Evolutionary conservation across 2,329 filamentous ascomycete species (phyloP).

Genomic region (Fusarium annulatum): DNA sequence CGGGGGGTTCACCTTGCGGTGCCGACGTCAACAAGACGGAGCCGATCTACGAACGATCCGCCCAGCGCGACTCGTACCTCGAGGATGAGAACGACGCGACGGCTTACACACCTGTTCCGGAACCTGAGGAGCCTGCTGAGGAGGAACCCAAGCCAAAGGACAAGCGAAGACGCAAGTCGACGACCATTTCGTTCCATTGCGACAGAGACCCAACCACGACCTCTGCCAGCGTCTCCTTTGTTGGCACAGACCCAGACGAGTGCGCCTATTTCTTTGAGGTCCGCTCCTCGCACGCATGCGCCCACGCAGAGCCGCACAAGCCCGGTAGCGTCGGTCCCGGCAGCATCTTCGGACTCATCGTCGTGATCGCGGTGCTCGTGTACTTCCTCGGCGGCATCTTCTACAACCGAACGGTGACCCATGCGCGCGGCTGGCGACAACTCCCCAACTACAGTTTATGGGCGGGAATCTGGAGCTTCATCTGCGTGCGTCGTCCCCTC

Average conservation of each 20-base stretch:
- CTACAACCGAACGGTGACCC: slow-evolving; percentile 93
- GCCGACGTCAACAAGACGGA: slow-evolving; percentile 54
- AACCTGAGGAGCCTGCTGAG: slow-evolving; percentile 24
- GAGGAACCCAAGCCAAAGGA: slow-evolving; percentile 37
- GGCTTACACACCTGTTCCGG: slow-evolving; percentile 27
- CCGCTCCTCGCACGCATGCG: slow-evolving; percentile 84
- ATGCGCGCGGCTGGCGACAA: slow-evolving; percentile 95
- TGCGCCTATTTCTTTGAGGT: slow-evolving; percentile 98
- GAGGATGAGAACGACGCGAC: slow-evolving; percentile 42
- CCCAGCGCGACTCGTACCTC: slow-evolving; percentile 40
- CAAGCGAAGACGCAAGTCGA: slow-evolving; percentile 72
- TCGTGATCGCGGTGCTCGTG: slow-evolving; percentile 78
- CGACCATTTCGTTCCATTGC: slow-evolving; percentile 92
- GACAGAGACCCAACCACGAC: slow-evolving; percentile 80
- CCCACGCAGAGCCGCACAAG: slow-evolving; percentile 74
- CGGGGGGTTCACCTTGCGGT: slow-evolving; percentile 79
- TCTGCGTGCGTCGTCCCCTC: slow-evolving; percentile 67
- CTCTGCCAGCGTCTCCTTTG: slow-evolving; percentile 80
- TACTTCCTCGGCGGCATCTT: slow-evolving; percentile 94
- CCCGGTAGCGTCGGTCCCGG: slow-evolving; percentile 77
- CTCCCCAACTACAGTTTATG: slow-evolving; percentile 94
- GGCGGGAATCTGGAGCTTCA: slow-evolving; percentile 86
- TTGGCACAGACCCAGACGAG: slow-evolving; percentile 84
- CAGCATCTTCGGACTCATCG: slow-evolving; percentile 89
- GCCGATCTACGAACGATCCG: slow-evolving; percentile 43